Percentiles rank a stretch among this genome's conserved stretches.
These are phyloP conservation scores for Boletus reticulatus DNA, from an alignment of 768 basidiomycete species.

Conservation along the genomic window DNA sequence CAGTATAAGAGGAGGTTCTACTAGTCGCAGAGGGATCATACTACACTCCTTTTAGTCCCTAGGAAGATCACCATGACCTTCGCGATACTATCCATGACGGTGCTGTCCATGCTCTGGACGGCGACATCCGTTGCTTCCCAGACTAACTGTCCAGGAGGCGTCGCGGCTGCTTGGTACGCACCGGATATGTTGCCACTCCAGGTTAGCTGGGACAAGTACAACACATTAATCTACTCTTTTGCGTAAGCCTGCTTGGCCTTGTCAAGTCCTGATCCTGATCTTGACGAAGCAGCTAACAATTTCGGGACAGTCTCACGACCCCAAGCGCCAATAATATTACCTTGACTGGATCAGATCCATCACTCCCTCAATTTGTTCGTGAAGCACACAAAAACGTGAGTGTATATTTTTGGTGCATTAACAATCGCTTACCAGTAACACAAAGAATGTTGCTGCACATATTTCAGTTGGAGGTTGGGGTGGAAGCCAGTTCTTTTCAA, in stretches of 20 bases:
- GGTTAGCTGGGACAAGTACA: constrained; percentile 69
- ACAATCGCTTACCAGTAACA: neutral
- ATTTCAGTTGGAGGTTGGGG: constrained; percentile 71
- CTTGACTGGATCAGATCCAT: constrained; percentile 42
- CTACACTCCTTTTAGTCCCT: neutral
- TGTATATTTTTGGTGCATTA: neutral
- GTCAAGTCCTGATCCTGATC: neutral
- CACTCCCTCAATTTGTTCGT: constrained; percentile 53
- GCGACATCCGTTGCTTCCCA: neutral
- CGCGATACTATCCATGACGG: neutral
- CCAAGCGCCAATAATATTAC: constrained; percentile 29
- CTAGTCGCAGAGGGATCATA: neutral
- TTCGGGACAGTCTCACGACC: constrained; percentile 31
- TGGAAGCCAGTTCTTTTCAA: constrained; percentile 61
- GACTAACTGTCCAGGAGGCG: constrained; percentile 1
- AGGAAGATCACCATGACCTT: neutral
- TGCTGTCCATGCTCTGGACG: constrained; percentile 1
- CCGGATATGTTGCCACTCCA: constrained; percentile 45
- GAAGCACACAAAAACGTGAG: constrained; percentile 38
- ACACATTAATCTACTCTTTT: constrained; percentile 63
- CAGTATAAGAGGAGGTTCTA: constrained; percentile 4
- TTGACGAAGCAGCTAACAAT: neutral
- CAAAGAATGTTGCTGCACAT: constrained; percentile 54
- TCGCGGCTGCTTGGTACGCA: constrained; percentile 60
- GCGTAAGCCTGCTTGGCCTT: constrained; percentile 38